Evolutionary conservation across 73 alveolate genomes (phyloP).

Genomic region (Paraurostyla sp.): DNA sequence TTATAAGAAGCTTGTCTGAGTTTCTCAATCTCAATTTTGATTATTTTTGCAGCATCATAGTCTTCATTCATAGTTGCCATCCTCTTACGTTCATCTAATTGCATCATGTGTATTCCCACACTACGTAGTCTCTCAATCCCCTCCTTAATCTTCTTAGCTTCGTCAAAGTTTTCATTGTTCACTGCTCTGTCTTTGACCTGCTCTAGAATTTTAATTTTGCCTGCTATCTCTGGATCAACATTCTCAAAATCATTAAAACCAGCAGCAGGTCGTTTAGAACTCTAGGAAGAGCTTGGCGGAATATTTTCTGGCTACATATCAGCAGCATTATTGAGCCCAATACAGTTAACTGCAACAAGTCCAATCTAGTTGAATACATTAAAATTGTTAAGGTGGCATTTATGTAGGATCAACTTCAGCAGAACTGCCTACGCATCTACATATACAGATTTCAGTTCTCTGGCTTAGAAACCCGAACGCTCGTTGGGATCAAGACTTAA

Average conservation of each 20-base stretch:
- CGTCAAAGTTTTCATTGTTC: slow-evolving; percentile 89
- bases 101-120: slow-evolving; percentile 84
- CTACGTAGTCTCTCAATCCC: slow-evolving; percentile 89
- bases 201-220: slow-evolving; percentile 84
- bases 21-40: slow-evolving; percentile 59
- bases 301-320: background rate
- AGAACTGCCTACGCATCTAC: slow-evolving; percentile 81
- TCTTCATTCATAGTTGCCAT: slow-evolving; percentile 93
- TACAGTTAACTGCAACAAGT: slow-evolving; percentile 89
- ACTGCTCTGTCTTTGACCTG: slow-evolving; percentile 90
- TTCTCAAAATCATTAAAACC: background rate
- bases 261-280: background rate
- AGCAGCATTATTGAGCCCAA: slow-evolving; percentile 72
- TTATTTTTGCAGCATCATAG: slow-evolving; percentile 87
- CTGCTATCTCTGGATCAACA: slow-evolving; percentile 81
- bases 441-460: slow-evolving; percentile 94
- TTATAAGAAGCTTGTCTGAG: slow-evolving; percentile 41
- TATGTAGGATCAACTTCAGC: slow-evolving; percentile 80
- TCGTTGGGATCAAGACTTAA: slow-evolving; percentile 97
- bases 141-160: slow-evolving; percentile 90
- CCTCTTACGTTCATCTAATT: slow-evolving; percentile 86
- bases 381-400: slow-evolving; percentile 92
- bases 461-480: slow-evolving; percentile 96
- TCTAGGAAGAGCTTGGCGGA: slow-evolving; percentile 10
- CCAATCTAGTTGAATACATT: slow-evolving; percentile 95